phyloP scores from a whole-genome alignment of 139 green algal species.

The Chloropicon primus region DNA sequence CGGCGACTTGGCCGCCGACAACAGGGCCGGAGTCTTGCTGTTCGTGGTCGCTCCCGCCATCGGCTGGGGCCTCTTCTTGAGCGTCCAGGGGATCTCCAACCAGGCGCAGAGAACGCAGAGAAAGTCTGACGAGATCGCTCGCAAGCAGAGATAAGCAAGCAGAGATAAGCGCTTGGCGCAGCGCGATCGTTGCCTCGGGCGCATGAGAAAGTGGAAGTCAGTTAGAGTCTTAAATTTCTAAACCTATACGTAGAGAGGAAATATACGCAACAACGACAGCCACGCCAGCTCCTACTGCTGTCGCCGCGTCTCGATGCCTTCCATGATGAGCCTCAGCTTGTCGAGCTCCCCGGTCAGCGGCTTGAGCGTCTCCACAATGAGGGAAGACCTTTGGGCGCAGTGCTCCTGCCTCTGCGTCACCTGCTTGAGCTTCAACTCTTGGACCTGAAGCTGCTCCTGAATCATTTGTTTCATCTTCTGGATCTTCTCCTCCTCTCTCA shows the following conservation, averaged over 20 bases:
- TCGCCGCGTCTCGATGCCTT: neutral
- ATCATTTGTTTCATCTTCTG: neutral
- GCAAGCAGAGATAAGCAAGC: too few species aligned
- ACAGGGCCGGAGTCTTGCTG: neutral
- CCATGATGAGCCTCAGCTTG: neutral
- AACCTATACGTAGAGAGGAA: too few species aligned
- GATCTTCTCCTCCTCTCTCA: neutral
- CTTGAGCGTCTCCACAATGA: neutral
- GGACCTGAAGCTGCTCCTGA: neutral
- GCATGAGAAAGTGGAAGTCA: too few species aligned
- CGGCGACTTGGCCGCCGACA: neutral
- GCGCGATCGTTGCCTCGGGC: too few species aligned
- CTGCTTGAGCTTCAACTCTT: neutral
- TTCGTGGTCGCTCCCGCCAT: neutral
- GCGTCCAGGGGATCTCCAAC: neutral
- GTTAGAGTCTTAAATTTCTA: too few species aligned
- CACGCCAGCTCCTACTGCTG: too few species aligned
- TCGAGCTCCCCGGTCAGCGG: neutral
- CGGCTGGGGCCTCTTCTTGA: neutral
- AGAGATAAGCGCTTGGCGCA: too few species aligned
- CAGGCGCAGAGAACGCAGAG: neutral
- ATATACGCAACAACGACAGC: too few species aligned
- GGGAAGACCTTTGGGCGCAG: neutral
- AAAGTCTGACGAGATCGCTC: neutral
- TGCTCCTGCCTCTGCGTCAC: neutral